Conservation (phyloP, 495 filamentous ascomycete genomes). For the Podospora comata region DNA sequence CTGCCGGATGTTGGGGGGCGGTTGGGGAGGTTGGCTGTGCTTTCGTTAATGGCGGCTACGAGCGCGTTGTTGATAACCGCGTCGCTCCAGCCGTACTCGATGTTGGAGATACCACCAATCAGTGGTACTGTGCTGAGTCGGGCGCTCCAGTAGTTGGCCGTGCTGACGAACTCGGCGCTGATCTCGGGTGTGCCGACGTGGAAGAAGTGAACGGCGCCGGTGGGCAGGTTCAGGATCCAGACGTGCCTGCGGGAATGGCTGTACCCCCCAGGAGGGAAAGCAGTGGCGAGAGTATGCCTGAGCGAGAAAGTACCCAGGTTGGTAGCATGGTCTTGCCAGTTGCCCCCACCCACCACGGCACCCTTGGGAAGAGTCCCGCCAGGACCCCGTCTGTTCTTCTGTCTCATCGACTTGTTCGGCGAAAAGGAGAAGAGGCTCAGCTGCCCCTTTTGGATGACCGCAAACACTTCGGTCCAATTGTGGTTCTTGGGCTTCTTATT, state of each 20-base stretch:
- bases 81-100: constrained; percentile 97
- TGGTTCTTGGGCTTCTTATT: constrained; percentile 91
- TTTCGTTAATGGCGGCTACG: constrained; percentile 51
- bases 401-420: constrained; percentile 66
- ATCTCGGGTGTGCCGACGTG: constrained; percentile 96
- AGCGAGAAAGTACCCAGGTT: constrained; percentile 82
- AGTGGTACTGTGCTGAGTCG: constrained; percentile 89
- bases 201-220: constrained; percentile 93
- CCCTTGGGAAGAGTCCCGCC: constrained; percentile 43
- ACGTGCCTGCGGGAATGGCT: constrained; percentile 88
- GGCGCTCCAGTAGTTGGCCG: constrained; percentile 97
- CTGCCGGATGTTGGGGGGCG: constrained; percentile 25
- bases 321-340: constrained; percentile 95
- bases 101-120: constrained; percentile 88
- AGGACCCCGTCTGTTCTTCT: constrained; percentile 55
- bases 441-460: constrained; percentile 96
- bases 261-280: constrained; percentile 86
- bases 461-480: constrained; percentile 93
- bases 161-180: constrained; percentile 86
- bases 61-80: constrained; percentile 75
- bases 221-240: constrained; percentile 91
- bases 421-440: constrained; percentile 94
- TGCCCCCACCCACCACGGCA: constrained; percentile 83
- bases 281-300: constrained; percentile 87
- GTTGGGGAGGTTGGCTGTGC: constrained; percentile 19